These are phyloP conservation scores for Colletotrichum costaricense DNA, from an alignment of 2,329 filamentous ascomycete species.

Conservation along the genomic window DNA sequence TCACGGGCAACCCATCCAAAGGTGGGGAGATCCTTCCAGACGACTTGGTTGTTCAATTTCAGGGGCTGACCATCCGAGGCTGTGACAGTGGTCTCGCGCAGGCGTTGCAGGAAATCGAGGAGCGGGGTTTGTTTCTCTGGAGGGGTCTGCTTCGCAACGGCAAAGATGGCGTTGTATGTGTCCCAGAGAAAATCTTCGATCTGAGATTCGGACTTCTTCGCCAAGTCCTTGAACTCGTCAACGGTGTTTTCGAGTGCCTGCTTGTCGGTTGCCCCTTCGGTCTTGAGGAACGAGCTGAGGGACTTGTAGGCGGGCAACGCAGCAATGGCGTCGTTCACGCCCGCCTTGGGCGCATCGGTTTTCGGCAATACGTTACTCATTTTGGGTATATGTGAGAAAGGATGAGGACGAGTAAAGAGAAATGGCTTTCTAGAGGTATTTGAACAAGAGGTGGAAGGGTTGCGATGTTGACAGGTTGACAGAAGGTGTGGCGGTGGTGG, in stretches of 20 bases:
- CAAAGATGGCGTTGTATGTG: slow-evolving; percentile 39
- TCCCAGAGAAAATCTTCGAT: slow-evolving; percentile 39
- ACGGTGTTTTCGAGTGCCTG: slow-evolving; percentile 28
- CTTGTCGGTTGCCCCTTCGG: not conserved
- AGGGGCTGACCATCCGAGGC: slow-evolving; percentile 37
- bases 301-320: slow-evolving; percentile 27
- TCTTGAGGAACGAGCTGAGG: slow-evolving; percentile 15
- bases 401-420: no score
- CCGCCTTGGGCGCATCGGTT: not conserved
- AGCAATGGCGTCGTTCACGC: slow-evolving; percentile 5
- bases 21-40: slow-evolving; percentile 44
- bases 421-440: not conserved
- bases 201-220: slow-evolving; percentile 10
- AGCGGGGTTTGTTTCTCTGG: slow-evolving; percentile 38
- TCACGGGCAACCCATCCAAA: slow-evolving; percentile 43
- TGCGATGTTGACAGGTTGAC: not conserved
- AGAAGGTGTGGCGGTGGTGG: not conserved
- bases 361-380: no score
- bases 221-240: slow-evolving; percentile 24
- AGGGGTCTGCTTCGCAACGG: slow-evolving; percentile 38
- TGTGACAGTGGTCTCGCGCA: slow-evolving; percentile 34
- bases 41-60: slow-evolving; percentile 33
- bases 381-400: not conserved
- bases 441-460: not conserved
- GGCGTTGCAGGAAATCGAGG: slow-evolving; percentile 38